Evolutionary conservation across 2,329 filamentous ascomycete species (phyloP), one percentile per base, ranked within the genome.

Genomic region (Pseudocercospora ulei): DNA sequence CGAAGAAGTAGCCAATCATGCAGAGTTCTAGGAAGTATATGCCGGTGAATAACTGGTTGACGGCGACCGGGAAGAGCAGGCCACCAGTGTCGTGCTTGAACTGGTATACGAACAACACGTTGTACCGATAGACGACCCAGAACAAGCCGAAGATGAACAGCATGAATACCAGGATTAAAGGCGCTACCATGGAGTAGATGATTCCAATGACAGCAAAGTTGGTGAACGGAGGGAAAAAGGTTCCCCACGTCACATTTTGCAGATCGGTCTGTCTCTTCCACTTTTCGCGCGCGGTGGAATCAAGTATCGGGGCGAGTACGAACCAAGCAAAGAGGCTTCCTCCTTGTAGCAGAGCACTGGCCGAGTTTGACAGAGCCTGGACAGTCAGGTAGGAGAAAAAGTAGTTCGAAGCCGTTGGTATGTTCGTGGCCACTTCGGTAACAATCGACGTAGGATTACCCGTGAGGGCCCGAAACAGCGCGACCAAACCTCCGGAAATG

Each of bases 331-430:
- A 56, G 3, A 98, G 70, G 3, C 78, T 75, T n/a, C 75, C 76
- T 14, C 93, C 73, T 56, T 96, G 90, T 7, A 95, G 67, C 3
- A 96, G 68, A 1, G 84, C 88, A 60, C 82, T 86, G 1, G 88
- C 88, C 60, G 86, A 94, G 47, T 84, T 86, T 47, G 84, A 86
- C 53, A 96, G 71, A 0, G 87, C 85, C 56, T 96, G 90, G 6
- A 98, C 77, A 57, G 95, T 80, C 78, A 98, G 87, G 71, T 98
- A 98, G 1, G 85, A 88, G 69, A 95, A 96, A 68, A 96, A 98
- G 62, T 96, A 98, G 58, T 95, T 94, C 52, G 85, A 82, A 0
- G 87, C 80, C 51, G 76, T 82, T 1, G 90, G 90, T 3, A 98
- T 66, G 44, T 87, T 90, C 7, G 68, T 60, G 0, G 88, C 88